Evolutionary conservation across 495 filamentous ascomycete species (phyloP).

Genomic region (Podospora appendiculata): DNA sequence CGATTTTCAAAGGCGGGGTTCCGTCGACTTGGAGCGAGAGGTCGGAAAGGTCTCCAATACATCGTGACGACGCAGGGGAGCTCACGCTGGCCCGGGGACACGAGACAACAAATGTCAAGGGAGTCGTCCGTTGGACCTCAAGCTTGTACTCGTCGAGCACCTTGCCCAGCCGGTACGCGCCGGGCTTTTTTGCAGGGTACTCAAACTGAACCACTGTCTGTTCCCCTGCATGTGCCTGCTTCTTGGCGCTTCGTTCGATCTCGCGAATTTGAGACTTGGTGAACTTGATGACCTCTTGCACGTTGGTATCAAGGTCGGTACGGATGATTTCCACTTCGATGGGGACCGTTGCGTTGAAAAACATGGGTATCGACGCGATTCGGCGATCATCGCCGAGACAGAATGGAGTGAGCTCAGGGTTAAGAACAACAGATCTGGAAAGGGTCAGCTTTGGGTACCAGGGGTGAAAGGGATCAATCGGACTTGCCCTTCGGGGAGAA

Average conservation of each 20-base stretch:
- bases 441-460: constrained; percentile 8
- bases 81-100: constrained; percentile 75
- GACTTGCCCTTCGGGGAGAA: constrained; percentile 84
- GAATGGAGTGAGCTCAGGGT: constrained; percentile 67
- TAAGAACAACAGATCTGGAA: constrained; percentile 73
- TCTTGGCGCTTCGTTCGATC: constrained; percentile 43
- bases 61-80: constrained; percentile 53
- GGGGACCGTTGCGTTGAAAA: constrained; percentile 85
- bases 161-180: constrained; percentile 73
- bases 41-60: constrained; percentile 80
- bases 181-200: constrained; percentile 68
- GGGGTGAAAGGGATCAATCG: neutral
- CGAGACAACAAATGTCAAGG: constrained; percentile 69
- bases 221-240: constrained; percentile 41
- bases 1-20: constrained; percentile 84
- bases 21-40: constrained; percentile 74
- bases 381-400: constrained; percentile 62
- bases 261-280: constrained; percentile 51
- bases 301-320: constrained; percentile 70
- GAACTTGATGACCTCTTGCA: constrained; percentile 71
- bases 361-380: constrained; percentile 67
- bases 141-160: constrained; percentile 90
- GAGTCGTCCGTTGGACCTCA: constrained; percentile 69
- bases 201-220: constrained; percentile 45
- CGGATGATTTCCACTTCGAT: constrained; percentile 78